Evolutionary conservation across 2,329 filamentous ascomycete genomes (phyloP), one percentile per base, ranked within the genome.

Genomic region (Colletotrichum karsti): DNA sequence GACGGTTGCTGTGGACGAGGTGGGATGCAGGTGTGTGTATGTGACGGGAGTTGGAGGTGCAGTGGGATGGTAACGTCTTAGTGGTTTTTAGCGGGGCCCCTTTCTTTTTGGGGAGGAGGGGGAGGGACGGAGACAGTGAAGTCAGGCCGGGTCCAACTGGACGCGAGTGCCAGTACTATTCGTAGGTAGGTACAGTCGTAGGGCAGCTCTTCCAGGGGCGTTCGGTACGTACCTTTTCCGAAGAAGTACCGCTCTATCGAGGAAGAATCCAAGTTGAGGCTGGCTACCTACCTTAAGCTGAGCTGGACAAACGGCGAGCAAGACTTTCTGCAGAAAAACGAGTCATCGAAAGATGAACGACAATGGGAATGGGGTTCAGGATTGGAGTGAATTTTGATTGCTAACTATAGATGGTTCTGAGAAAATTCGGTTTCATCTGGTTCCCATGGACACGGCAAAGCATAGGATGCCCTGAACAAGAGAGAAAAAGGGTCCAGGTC

Each of bases 41-140:
- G 60, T 64, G 64, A 67, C 64, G 60, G 53, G 53, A 67, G 44
- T 64, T 67, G 53, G 59, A 67, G 63, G 64, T 67, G 64, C 64
- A 63, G 59, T 55, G 48, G 59, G 59, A 39, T 54, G 63, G 65
- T 59, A 54, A 65, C 44, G 62, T 65, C 37, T 53, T 65, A 46
- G 62, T 65, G 59, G 59, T 57, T 59, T 65, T 65, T 58, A 64
- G 65, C 65, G 65, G 65, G 65, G 51, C 59, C 60, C 64, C 24
- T 65, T 68, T 59, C 46, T 64, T 64, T 44, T 68, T 24, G 22
- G 63, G 53, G 65, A 51, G 46, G 46, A 30, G 46, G 59, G 53
- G 60, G 26, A 24, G 13, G 28, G 53, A 33, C 28, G 13, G 41
- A 30, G 26, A 55, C 42, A 67, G 63, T 66, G 63, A 66, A 66